Percentiles rank a stretch among this genome's conserved stretches.
Conservation (phyloP, 2,329 filamentous ascomycete genomes). For the Trichoderma oligosporum region DNA sequence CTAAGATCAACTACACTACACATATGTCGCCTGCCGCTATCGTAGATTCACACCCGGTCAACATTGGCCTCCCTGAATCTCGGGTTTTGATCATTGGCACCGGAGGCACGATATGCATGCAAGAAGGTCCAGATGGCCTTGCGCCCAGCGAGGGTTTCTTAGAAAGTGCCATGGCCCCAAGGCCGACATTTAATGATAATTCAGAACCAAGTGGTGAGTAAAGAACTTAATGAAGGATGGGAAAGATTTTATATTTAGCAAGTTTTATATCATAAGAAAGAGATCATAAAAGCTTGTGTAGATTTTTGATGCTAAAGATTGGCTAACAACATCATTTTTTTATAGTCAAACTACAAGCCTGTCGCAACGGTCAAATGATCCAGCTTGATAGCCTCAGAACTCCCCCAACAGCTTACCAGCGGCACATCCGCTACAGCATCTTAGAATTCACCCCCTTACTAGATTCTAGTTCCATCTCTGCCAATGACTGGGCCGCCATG, state of each 20-base stretch:
- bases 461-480: constrained; percentile 86
- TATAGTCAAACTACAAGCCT: constrained; percentile 48
- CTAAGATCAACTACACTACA: background rate
- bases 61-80: constrained; percentile 59
- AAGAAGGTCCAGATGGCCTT: constrained; percentile 72
- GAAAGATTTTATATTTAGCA: too few relatives aligned
- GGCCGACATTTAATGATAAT: constrained; percentile 79
- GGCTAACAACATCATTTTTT: background rate
- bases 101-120: constrained; percentile 89
- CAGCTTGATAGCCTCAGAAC: constrained; percentile 69
- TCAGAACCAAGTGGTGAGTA: constrained; percentile 31
- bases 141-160: constrained; percentile 78
- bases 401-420: constrained; percentile 73
- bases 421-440: constrained; percentile 77
- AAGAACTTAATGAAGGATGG: too few relatives aligned
- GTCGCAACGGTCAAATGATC: constrained; percentile 47
- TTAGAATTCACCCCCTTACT: constrained; percentile 81
- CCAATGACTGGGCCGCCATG: constrained; percentile 81
- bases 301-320: background rate
- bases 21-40: constrained; percentile 23
- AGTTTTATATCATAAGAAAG: too few relatives aligned
- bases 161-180: constrained; percentile 73
- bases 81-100: constrained; percentile 88
- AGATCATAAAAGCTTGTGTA: too few relatives aligned
- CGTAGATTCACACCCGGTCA: constrained; percentile 10